phyloP scores from a whole-genome alignment of 768 basidiomycete genomes.

The Lactarius pseudohatsudake region DNA sequence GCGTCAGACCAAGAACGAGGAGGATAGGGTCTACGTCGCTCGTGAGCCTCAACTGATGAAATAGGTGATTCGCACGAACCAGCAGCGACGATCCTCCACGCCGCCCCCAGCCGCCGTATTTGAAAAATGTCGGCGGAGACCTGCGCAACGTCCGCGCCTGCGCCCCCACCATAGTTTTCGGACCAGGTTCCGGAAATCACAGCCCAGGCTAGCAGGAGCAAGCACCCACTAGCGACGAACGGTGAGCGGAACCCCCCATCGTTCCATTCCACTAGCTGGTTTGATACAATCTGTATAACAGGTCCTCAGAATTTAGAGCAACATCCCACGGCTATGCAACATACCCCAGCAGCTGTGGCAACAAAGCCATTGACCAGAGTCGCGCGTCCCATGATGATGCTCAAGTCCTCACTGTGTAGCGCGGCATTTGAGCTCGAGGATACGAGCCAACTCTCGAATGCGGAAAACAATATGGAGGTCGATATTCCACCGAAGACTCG shows the following conservation, averaged over 20 bases:
- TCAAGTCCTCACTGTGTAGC: slow-evolving; percentile 58
- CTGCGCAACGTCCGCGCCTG: slow-evolving; percentile 29
- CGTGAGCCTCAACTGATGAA: neutral
- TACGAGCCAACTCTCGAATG: slow-evolving; percentile 77
- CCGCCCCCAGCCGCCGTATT: slow-evolving; percentile 50
- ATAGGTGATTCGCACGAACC: slow-evolving; percentile 14
- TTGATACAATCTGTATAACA: slow-evolving; percentile 32
- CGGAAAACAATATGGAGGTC: slow-evolving; percentile 73
- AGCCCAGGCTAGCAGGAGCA: slow-evolving; percentile 55
- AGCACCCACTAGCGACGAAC: slow-evolving; percentile 59
- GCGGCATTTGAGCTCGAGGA: slow-evolving; percentile 54
- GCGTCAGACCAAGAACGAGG: slow-evolving; percentile 64
- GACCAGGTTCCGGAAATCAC: slow-evolving; percentile 60
- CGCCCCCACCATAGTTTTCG: slow-evolving; percentile 65
- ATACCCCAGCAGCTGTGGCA: slow-evolving; percentile 64
- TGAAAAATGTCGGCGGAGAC: slow-evolving; percentile 47
- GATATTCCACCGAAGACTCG: slow-evolving; percentile 69
- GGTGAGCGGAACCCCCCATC: slow-evolving; percentile 55
- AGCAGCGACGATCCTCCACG: slow-evolving; percentile 52
- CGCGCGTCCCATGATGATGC: slow-evolving; percentile 69
- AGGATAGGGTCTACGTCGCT: slow-evolving; percentile 52
- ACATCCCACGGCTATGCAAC: slow-evolving; percentile 31
- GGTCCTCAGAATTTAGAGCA: neutral
- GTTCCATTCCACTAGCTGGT: slow-evolving; percentile 56
- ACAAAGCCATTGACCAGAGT: slow-evolving; percentile 73